Percentiles rank a stretch among this genome's conserved stretches.
These are phyloP conservation scores for Candolleomyces eurysporus DNA, from an alignment of 768 basidiomycete species.

Conservation along the genomic window DNA sequence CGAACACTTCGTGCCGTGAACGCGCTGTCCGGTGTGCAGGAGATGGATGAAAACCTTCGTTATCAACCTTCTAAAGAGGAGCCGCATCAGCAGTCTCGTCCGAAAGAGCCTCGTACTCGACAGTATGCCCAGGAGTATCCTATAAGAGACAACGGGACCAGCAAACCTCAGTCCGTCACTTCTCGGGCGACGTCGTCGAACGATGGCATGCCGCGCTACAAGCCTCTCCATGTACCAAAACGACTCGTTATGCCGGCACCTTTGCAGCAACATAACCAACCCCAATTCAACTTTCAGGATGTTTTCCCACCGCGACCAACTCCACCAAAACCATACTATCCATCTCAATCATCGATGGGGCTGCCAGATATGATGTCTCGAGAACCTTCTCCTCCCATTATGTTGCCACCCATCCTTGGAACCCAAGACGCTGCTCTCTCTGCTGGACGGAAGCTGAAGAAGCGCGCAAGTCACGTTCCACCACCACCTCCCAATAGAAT, in stretches of 20 bases:
- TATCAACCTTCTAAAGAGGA: not conserved
- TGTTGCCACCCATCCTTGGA: slow-evolving; percentile 7
- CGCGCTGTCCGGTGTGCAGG: not conserved
- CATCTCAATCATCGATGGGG: not conserved
- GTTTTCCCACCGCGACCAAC: slow-evolving; percentile 8
- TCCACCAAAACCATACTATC: not conserved
- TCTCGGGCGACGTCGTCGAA: not conserved
- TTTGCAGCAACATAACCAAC: slow-evolving; percentile 36
- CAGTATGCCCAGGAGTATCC: not conserved
- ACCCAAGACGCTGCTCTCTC: slow-evolving; percentile 10
- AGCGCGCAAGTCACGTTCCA: slow-evolving; percentile 12
- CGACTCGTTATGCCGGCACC: slow-evolving; percentile 75
- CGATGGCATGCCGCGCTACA: slow-evolving; percentile 13
- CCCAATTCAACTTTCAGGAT: not conserved
- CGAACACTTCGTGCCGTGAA: not conserved
- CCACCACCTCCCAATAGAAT: not conserved
- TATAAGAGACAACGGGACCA: slow-evolving; percentile 4
- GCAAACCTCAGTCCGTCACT: slow-evolving; percentile 1
- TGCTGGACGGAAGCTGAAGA: slow-evolving; percentile 26
- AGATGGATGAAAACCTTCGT: not conserved
- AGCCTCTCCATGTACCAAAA: slow-evolving; percentile 48
- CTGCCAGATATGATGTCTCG: not conserved
- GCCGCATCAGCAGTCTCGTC: not conserved
- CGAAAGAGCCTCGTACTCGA: not conserved
- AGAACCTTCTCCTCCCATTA: slow-evolving; percentile 11